Percentiles rank a stretch among this genome's conserved stretches.
Evolutionary conservation across 1,284 basidiomycete species (phyloP).

Genomic region (Irpex lacteus): DNA sequence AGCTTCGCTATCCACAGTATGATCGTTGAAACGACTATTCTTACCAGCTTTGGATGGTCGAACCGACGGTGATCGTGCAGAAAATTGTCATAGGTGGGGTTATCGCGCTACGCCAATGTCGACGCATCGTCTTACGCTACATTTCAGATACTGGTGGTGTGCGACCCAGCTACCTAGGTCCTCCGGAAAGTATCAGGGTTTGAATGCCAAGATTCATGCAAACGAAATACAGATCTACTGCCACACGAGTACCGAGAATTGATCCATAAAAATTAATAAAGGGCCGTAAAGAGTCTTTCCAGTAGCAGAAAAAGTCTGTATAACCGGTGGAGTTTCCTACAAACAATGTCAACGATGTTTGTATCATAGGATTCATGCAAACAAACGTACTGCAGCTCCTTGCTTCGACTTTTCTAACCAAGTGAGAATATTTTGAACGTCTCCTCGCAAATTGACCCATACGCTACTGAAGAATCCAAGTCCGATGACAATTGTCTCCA

Average conservation of each 20-base stretch:
- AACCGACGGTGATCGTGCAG: conserved; percentile 59
- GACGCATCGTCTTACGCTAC: neutral
- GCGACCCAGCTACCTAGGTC: conserved; percentile 54
- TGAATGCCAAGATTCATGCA: conserved; percentile 5
- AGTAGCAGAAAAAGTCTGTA: neutral
- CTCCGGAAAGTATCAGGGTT: conserved; percentile 50
- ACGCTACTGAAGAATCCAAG: neutral
- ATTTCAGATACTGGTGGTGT: conserved; percentile 52
- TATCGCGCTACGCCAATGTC: neutral
- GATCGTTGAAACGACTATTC: neutral
- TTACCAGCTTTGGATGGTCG: conserved; percentile 46
- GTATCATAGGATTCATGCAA: neutral
- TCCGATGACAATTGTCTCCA: neutral
- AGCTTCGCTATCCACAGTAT: neutral
- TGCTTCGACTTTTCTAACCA: neutral
- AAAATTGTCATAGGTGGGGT: conserved; percentile 57
- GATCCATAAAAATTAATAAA: neutral
- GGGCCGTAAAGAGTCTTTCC: too few relatives aligned
- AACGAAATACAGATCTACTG: neutral
- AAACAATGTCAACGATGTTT: neutral
- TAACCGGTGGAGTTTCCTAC: neutral
- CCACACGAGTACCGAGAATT: neutral
- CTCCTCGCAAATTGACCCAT: neutral
- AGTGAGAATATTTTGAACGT: neutral
- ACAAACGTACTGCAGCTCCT: neutral